Conservation (phyloP, 2,329 filamentous ascomycete species). For the Apiospora rasikravindrae region DNA sequence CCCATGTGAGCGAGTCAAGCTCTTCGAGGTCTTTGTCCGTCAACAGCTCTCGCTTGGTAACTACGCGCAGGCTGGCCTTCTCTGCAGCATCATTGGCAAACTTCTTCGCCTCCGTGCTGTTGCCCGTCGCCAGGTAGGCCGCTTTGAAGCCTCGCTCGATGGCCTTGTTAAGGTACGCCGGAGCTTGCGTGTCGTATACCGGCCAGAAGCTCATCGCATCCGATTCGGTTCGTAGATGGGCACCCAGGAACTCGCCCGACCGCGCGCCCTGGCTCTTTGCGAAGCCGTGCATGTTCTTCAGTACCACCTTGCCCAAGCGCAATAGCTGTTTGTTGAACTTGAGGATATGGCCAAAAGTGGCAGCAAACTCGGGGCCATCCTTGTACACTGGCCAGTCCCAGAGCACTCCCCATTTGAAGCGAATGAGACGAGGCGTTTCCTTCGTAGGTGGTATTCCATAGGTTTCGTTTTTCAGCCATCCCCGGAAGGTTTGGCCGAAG, state of each 20-base stretch:
- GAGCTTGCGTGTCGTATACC: slow-evolving; percentile 46
- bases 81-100: slow-evolving; percentile 42
- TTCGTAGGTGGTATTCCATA: slow-evolving; percentile 32
- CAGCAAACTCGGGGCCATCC: slow-evolving; percentile 52
- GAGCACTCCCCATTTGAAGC: slow-evolving; percentile 50
- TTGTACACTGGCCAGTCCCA: slow-evolving; percentile 52
- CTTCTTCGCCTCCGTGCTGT: slow-evolving; percentile 46
- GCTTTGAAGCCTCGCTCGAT: slow-evolving; percentile 39
- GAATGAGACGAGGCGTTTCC: slow-evolving; percentile 43
- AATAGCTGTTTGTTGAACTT: slow-evolving; percentile 48
- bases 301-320: slow-evolving; percentile 43
- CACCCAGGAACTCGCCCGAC: slow-evolving; percentile 42
- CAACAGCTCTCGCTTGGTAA: slow-evolving; percentile 46
- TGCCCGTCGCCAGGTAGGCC: slow-evolving; percentile 53
- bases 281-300: slow-evolving; percentile 42
- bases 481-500: slow-evolving; percentile 43
- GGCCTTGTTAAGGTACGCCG: slow-evolving; percentile 45
- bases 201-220: slow-evolving; percentile 54
- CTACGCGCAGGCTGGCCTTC: slow-evolving; percentile 39
- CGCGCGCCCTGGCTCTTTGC: slow-evolving; percentile 31
- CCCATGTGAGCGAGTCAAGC: slow-evolving; percentile 47
- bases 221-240: slow-evolving; percentile 54
- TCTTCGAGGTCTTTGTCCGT: slow-evolving; percentile 37
- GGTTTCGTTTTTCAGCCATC: slow-evolving; percentile 39
- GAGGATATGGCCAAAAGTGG: slow-evolving; percentile 50